Percentiles rank a stretch among this genome's conserved stretches.
Conservation (phyloP, 345 rosid species). For the Theobroma cacao region DNA sequence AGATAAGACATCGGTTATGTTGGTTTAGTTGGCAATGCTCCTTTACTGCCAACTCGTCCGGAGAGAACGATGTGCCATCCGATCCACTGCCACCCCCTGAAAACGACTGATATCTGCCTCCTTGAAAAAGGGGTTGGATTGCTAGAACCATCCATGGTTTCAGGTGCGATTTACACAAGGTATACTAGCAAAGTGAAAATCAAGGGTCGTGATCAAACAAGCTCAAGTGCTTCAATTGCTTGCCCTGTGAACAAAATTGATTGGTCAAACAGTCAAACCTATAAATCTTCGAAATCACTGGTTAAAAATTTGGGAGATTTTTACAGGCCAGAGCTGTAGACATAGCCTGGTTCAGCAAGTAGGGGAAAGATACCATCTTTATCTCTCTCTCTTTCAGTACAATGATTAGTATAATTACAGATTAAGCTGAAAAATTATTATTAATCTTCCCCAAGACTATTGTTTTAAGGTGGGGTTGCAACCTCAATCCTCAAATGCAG, state of each 20-base stretch:
- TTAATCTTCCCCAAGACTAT: not conserved
- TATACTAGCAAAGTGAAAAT: too few species aligned
- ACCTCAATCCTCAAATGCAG: not conserved
- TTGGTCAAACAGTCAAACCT: slow-evolving; percentile 13
- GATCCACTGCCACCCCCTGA: slow-evolving; percentile 5
- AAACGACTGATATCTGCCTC: slow-evolving; percentile 9
- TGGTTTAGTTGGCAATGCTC: slow-evolving; percentile 5
- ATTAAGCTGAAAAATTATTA: not conserved
- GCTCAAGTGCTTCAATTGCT: slow-evolving; percentile 1
- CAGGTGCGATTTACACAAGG: not conserved
- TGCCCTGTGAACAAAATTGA: not conserved
- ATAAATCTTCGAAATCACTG: not conserved
- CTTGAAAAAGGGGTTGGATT: not conserved
- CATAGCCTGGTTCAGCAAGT: not conserved
- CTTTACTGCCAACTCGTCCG: slow-evolving; percentile 7
- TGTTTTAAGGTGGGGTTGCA: not conserved
- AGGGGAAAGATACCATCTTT: not conserved
- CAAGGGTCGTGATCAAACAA: not conserved
- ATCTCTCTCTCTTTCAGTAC: not conserved
- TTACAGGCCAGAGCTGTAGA: not conserved
- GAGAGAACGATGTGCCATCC: slow-evolving; percentile 35
- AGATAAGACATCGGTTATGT: not conserved
- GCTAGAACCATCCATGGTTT: not conserved
- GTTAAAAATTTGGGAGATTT: not conserved
- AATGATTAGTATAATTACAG: not conserved